Evolutionary conservation across 2,329 filamentous ascomycete genomes (phyloP), one percentile per base, ranked within the genome.

Genomic region (Incumbomyces delicatus): DNA sequence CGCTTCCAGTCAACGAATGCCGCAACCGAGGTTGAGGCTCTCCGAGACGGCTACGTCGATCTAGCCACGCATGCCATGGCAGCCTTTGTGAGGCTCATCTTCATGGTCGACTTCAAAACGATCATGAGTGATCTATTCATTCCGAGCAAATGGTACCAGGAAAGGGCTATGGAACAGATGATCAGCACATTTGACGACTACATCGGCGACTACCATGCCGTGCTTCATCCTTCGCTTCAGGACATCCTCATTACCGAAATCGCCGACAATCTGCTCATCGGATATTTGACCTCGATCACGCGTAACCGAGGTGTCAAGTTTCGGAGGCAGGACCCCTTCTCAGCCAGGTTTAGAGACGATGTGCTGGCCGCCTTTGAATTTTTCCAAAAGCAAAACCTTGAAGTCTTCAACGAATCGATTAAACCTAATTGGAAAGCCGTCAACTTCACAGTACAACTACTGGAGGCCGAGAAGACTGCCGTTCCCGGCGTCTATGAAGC

Each of bases 111-210:
- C 73, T 94, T 98, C 73, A 77, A 76, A 53, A 64, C 79, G 20
- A 87, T 94, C 32, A 80, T 95, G 62, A 76, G 83, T 37, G 85
- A 92, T 54, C 89, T 96, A 70, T 98, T 96, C 72, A 95, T 89
- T 0, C 74, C 80, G 7, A 53, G 49, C 10, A 78, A 79, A 52
- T 98, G 92, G 92, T 98, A 98, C 67, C 71, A 76, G 35, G 79
- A 81, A 59, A 87, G 83, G 34, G 83, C 85, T 47, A 90, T 98
- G 80, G 88, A 88, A 59, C 87, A 90, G 58, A 95, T 98, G 72
- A 84, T 88, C 39, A 87, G 84, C 20, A 98, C 92, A 0, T 90
- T 98, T 61, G 87, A 94, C 57, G 92, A 96, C 67, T 98, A 98
- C 68, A 77, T 96, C 57, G 70, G 76, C 60, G 90, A 98, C 67